phyloP scores from a whole-genome alignment of 2,329 filamentous ascomycete species.

The Aspergillus sp. region DNA sequence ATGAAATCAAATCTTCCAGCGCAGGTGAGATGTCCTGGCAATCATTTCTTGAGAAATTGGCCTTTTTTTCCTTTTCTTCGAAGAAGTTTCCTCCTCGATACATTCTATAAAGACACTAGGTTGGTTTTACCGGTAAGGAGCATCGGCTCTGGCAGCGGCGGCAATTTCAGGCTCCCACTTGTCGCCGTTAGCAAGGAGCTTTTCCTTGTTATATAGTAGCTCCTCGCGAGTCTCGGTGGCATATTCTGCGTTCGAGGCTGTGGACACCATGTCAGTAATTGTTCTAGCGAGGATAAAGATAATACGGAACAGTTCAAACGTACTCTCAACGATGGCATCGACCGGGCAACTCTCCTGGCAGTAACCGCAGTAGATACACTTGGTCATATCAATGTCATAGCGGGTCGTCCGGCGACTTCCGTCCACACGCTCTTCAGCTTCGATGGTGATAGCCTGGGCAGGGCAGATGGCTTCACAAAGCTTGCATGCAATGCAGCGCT shows the following conservation, averaged over 20 bases:
- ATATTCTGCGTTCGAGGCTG: slow-evolving; percentile 71
- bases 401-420: slow-evolving; percentile 92
- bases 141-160: slow-evolving; percentile 86
- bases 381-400: slow-evolving; percentile 99
- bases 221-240: slow-evolving; percentile 83
- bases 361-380: slow-evolving; percentile 99
- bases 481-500: slow-evolving; percentile 99
- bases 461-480: slow-evolving; percentile 98
- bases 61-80: not conserved
- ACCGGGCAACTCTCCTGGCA: slow-evolving; percentile 99
- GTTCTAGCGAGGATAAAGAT: slow-evolving; percentile 18
- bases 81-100: slow-evolving; percentile 7
- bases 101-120: slow-evolving; percentile 7
- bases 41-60: slow-evolving; percentile 8
- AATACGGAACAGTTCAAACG: slow-evolving; percentile 26
- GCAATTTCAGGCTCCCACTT: slow-evolving; percentile 98
- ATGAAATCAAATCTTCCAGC: slow-evolving; percentile 4
- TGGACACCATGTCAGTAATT: slow-evolving; percentile 10
- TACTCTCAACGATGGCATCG: slow-evolving; percentile 82
- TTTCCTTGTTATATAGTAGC: slow-evolving; percentile 97
- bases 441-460: slow-evolving; percentile 97
- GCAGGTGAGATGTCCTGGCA: slow-evolving; percentile 12
- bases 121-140: slow-evolving; percentile 73
- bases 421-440: slow-evolving; percentile 96
- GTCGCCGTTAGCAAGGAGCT: slow-evolving; percentile 83